Conservation (phyloP, 164 flowering plant genomes). For the Protea cynaroides region DNA sequence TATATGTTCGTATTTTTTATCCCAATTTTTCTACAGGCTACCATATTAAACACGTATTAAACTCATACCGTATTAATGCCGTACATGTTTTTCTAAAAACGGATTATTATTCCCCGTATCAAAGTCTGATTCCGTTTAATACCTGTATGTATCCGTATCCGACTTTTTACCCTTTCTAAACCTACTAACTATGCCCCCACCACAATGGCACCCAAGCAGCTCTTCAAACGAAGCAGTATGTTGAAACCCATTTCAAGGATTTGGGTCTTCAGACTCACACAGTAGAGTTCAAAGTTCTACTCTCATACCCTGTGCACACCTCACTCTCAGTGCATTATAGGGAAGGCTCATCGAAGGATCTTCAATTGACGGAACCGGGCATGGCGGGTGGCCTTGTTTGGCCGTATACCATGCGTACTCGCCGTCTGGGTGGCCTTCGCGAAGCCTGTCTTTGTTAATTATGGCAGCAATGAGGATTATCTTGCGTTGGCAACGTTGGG, state of each 20-base stretch:
- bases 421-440: slow-evolving; percentile 61
- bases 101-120: no score
- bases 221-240: slow-evolving; percentile 30
- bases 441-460: slow-evolving; percentile 55
- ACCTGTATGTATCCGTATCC: no score
- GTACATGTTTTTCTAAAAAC: no score
- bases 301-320: slow-evolving; percentile 58
- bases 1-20: no score
- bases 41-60: no score
- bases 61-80: no score
- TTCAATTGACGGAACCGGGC: slow-evolving; percentile 27
- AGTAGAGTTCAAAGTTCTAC: slow-evolving; percentile 39
- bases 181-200: no score
- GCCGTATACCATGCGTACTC: slow-evolving; percentile 92
- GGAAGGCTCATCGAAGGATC: slow-evolving; percentile 25
- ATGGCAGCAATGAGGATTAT: slow-evolving; percentile 70
- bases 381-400: slow-evolving; percentile 23
- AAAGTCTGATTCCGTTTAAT: no score
- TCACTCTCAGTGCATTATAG: slow-evolving; percentile 43
- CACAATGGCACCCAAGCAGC: slow-evolving; percentile 71
- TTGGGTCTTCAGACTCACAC: slow-evolving; percentile 41
- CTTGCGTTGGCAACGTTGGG: slow-evolving; percentile 39
- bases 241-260: slow-evolving; percentile 36
- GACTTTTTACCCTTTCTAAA: no score
- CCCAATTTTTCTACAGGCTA: no score